Percentiles rank a stretch among this genome's conserved stretches.
These are phyloP conservation scores for Phytophthora lateralis DNA, from an alignment of 352 stramenopile genomes.

Conservation along the genomic window DNA sequence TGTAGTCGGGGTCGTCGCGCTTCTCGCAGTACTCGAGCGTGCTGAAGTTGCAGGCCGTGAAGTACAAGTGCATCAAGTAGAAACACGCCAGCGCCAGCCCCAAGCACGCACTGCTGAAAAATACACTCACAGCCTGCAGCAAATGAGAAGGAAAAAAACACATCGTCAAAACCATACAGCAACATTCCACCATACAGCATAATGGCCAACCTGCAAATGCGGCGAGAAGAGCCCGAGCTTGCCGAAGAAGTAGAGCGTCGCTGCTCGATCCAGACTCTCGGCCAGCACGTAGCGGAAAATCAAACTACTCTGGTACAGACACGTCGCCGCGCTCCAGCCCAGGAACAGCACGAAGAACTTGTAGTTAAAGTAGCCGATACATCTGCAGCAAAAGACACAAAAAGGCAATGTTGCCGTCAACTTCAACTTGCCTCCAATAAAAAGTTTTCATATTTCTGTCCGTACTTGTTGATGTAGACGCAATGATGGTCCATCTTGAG, in stretches of 20 bases:
- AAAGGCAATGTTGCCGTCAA: constrained; percentile 6
- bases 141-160: neutral
- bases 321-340: constrained; percentile 69
- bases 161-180: neutral
- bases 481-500: constrained; percentile 92
- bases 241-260: constrained; percentile 63
- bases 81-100: constrained; percentile 74
- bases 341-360: constrained; percentile 91
- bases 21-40: constrained; percentile 92
- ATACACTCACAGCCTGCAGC: constrained; percentile 61
- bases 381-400: constrained; percentile 39
- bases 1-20: constrained; percentile 69
- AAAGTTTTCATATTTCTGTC: constrained; percentile 4
- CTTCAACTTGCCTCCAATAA: constrained; percentile 7
- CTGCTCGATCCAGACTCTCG: constrained; percentile 55
- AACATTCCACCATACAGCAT: neutral
- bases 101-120: constrained; percentile 73
- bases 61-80: constrained; percentile 77
- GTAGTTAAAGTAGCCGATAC: constrained; percentile 91
- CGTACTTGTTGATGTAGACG: constrained; percentile 90
- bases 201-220: constrained; percentile 58
- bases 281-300: constrained; percentile 69
- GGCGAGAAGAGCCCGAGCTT: constrained; percentile 57
- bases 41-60: constrained; percentile 74
- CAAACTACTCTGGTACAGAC: constrained; percentile 70